Evolutionary conservation across 257 asterid species (phyloP).

Genomic region (Solanum chmielewskii): DNA sequence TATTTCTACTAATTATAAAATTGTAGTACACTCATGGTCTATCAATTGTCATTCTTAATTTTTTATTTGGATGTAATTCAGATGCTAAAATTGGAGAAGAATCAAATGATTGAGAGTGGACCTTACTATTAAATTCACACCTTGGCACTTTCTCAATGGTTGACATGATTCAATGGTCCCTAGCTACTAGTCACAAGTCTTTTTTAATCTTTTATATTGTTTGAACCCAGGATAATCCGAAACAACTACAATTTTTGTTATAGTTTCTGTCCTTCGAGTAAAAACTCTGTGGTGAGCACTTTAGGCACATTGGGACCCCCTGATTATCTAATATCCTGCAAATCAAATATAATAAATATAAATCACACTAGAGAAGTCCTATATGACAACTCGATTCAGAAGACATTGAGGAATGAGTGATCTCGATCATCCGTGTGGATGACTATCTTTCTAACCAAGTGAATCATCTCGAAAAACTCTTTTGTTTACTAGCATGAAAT

Average conservation of each 20-base stretch:
- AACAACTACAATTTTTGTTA: too few species aligned
- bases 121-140: not conserved
- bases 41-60: not conserved
- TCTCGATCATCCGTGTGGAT: too few species aligned
- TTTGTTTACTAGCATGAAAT: not conserved
- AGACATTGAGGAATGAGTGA: too few species aligned
- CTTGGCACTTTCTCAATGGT: not conserved
- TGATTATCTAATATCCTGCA: too few species aligned
- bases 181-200: not conserved
- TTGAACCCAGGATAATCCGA: not conserved
- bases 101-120: not conserved
- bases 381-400: too few species aligned
- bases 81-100: not conserved
- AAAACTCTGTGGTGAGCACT: too few species aligned
- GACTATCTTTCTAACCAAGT: too few species aligned
- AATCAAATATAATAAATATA: too few species aligned
- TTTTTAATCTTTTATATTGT: not conserved
- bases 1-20: not conserved
- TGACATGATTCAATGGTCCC: not conserved
- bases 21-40: not conserved
- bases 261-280: rapidly evolving
- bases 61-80: not conserved
- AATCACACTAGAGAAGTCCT: too few species aligned
- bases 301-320: too few species aligned
- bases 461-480: too few species aligned